These are phyloP conservation scores for Spencermartinsiella europaea DNA, from an alignment of 805 yeast species.

Conservation along the genomic window DNA sequence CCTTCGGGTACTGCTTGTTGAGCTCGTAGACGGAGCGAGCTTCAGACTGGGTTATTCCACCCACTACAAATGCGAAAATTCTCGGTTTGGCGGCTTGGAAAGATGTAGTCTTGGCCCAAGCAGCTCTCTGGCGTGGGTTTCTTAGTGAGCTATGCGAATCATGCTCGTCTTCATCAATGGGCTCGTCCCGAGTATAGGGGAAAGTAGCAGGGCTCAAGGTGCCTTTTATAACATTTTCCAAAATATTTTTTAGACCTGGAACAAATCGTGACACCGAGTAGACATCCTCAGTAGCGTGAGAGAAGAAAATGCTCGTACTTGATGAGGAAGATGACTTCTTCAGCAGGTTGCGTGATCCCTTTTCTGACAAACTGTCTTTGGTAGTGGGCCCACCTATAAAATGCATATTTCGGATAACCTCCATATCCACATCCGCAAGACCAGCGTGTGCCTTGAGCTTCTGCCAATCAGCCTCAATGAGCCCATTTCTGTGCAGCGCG, in stretches of 20 bases:
- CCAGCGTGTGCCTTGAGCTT: slow-evolving; percentile 58
- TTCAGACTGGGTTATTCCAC: slow-evolving; percentile 86
- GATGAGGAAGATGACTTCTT: background rate
- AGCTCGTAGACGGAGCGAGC: slow-evolving; percentile 69
- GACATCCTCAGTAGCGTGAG: slow-evolving; percentile 26
- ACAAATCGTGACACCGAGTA: slow-evolving; percentile 51
- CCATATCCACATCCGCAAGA: slow-evolving; percentile 40
- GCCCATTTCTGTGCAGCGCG: slow-evolving; percentile 75
- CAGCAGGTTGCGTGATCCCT: background rate
- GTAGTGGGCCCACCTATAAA: slow-evolving; percentile 54
- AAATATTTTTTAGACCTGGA: slow-evolving; percentile 60
- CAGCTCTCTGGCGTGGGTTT: slow-evolving; percentile 66
- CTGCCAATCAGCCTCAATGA: slow-evolving; percentile 60
- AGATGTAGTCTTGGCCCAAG: slow-evolving; percentile 57
- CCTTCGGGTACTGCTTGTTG: slow-evolving; percentile 50
- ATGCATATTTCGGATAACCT: slow-evolving; percentile 53
- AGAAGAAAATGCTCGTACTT: slow-evolving; percentile 2
- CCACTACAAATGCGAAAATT: slow-evolving; percentile 75
- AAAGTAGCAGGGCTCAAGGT: slow-evolving; percentile 54
- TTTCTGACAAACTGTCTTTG: slow-evolving; percentile 35
- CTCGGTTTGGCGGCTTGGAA: slow-evolving; percentile 52
- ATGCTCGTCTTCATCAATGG: slow-evolving; percentile 35
- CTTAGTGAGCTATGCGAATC: slow-evolving; percentile 52
- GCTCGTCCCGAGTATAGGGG: slow-evolving; percentile 74
- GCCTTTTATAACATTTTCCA: slow-evolving; percentile 44